Evolutionary conservation across 163 green algal species (phyloP), one percentile per base, ranked within the genome.

Genomic region (Prototheca cutis): DNA sequence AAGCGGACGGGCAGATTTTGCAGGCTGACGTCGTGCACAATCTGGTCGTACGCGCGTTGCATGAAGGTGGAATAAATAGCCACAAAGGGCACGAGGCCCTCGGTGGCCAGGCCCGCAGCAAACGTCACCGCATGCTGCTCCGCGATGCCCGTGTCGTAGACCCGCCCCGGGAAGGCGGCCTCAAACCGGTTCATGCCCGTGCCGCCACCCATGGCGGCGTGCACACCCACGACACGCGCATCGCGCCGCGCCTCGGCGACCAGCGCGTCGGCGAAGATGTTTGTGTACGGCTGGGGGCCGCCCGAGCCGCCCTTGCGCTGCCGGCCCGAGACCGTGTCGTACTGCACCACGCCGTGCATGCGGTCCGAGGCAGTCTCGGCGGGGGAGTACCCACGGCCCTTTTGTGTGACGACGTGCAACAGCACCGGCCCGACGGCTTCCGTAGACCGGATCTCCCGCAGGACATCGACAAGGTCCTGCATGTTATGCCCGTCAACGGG

Each of bases 111-210:
- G 0, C 93, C 93, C 6, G 91, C 93, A 0, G 91, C 87, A 80
- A 99, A 98, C 1, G 91, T 98, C 8, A 99, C 88, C 10, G 87
- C 92, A 70, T 98, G 92, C 83, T 99, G 93, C 78, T 98, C 93
- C 5, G 93, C 93, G 65, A 98, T 99, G 69, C 93, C 93, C 10
- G 97, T 91, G 65, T 99, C 93, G 65, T 89, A 97, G 31, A 83
- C 84, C 32, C 87, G 83, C 34, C 95, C 87, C 1, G 87, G 86
- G 77, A 95, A 97, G 48, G 62, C 70, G 72, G 90, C 88, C 36
- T 80, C 74, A 40, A 86, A 83, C 47, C 84, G 75, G 58, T 89
- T 93, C 67, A 98, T 83, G 36, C 91, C 91, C 3, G 93, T 99
- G 48, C 93, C 93, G n/a, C 93, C 93, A 18, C 91, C 93, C 93